A percentile compares a stretch with the other conserved stretches of the same genome.
Evolutionary conservation across 75 land plant genomes (phyloP).

Genomic region (Selaginella moellendorffii): DNA sequence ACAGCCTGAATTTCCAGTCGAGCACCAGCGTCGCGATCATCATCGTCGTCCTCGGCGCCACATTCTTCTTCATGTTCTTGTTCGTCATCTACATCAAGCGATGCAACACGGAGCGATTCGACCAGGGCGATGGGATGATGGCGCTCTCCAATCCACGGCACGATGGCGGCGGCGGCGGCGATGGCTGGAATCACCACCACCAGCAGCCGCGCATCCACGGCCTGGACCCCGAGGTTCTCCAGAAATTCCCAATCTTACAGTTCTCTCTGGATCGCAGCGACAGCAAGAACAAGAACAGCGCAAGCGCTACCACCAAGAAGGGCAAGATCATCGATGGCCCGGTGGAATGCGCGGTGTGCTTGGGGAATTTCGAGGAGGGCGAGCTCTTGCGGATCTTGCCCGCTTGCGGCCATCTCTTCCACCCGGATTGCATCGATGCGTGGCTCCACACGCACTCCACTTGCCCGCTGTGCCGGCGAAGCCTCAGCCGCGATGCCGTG

Average conservation of each 20-base stretch:
- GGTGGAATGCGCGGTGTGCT: slow-evolving; percentile 35
- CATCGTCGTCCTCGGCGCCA: neutral
- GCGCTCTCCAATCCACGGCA: no score
- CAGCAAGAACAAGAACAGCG: no score
- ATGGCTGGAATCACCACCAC: neutral
- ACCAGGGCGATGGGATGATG: neutral
- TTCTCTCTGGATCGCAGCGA: no score
- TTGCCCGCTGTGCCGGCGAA: slow-evolving; percentile 45
- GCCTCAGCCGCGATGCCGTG: neutral
- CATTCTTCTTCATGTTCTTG: neutral
- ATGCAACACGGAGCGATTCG: neutral
- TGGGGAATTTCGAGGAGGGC: slow-evolving; percentile 38
- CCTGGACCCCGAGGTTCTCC: neutral
- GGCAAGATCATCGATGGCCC: no score
- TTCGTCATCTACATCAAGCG: neutral
- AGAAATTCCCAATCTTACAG: neutral
- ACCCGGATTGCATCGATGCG: slow-evolving; percentile 48
- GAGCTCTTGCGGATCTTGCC: slow-evolving; percentile 36
- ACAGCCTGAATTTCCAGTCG: neutral
- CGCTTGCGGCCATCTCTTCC: slow-evolving; percentile 55
- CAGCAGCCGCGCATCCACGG: neutral
- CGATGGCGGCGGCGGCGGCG: neutral
- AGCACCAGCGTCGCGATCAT: neutral
- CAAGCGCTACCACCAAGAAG: neutral
- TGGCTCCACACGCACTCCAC: slow-evolving; percentile 45